These are phyloP conservation scores for Phialemonium atrogriseum DNA, from an alignment of 2,329 filamentous ascomycete species.

Conservation along the genomic window DNA sequence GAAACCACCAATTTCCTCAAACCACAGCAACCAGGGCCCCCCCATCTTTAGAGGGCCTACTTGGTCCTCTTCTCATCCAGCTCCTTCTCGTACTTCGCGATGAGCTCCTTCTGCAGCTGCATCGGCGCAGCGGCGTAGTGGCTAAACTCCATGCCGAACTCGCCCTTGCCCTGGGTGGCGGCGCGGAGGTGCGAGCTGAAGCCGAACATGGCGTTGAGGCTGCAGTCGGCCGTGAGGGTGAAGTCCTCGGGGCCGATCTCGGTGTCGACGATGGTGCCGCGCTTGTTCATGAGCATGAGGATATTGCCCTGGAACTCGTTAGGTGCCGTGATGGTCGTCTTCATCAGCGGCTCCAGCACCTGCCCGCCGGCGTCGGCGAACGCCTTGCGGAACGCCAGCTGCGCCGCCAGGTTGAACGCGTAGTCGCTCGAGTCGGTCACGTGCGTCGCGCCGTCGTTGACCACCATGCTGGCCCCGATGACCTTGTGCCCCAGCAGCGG, in stretches of 20 bases:
- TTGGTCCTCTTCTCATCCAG: slow-evolving; percentile 48
- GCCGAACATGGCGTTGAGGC: slow-evolving; percentile 94
- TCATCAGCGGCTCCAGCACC: slow-evolving; percentile 94
- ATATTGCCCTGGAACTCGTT: slow-evolving; percentile 97
- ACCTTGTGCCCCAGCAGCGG: slow-evolving; percentile 90
- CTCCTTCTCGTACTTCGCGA: slow-evolving; percentile 52
- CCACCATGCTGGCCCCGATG: slow-evolving; percentile 79
- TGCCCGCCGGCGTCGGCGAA: slow-evolving; percentile 75
- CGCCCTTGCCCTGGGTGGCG: slow-evolving; percentile 94
- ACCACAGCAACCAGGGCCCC: neutral
- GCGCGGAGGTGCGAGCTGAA: slow-evolving; percentile 88
- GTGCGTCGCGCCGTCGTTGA: slow-evolving; percentile 95
- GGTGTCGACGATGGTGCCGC: slow-evolving; percentile 89
- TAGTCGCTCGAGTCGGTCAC: slow-evolving; percentile 97
- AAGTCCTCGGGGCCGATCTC: slow-evolving; percentile 94
- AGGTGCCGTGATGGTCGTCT: slow-evolving; percentile 91
- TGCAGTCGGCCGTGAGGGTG: slow-evolving; percentile 84
- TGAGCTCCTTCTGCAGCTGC: slow-evolving; percentile 67
- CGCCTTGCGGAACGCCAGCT: slow-evolving; percentile 93
- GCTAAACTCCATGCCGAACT: slow-evolving; percentile 98
- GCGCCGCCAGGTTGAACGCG: slow-evolving; percentile 88
- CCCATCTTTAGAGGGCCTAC: slow-evolving; percentile 21
- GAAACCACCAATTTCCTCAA: neutral
- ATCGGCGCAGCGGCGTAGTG: slow-evolving; percentile 84
- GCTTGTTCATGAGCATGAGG: slow-evolving; percentile 92